These are phyloP conservation scores for Penicillium coffeae DNA, from an alignment of 495 filamentous ascomycete genomes.

Conservation along the genomic window DNA sequence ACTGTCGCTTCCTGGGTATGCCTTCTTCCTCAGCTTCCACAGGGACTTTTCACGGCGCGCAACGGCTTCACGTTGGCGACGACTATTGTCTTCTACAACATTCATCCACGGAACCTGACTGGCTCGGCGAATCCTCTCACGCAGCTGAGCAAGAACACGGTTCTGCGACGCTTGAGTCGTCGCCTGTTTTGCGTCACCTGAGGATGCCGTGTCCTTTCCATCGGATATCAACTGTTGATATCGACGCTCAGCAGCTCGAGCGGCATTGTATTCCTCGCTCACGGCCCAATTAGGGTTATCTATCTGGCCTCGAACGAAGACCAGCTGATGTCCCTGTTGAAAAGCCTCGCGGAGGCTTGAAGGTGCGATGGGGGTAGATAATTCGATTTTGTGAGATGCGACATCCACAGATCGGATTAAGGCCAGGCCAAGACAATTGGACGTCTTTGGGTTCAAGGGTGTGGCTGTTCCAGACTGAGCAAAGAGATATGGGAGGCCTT, in stretches of 20 bases:
- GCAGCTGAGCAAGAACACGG: conserved; percentile 22
- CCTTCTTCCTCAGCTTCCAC: conserved; percentile 48
- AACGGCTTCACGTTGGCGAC: conserved; percentile 27
- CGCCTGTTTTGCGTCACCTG: conserved; percentile 2
- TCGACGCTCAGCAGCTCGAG: conserved; percentile 35
- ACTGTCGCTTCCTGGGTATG: conserved; percentile 40
- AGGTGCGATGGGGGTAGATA: conserved; percentile 46
- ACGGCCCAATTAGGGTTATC: conserved; percentile 52
- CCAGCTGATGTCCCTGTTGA: conserved; percentile 34
- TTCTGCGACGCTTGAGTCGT: conserved; percentile 15
- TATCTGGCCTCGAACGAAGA: conserved; percentile 51
- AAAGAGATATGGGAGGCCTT: conserved; percentile 43
- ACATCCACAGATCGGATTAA: conserved; percentile 47
- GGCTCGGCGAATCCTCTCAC: conserved; percentile 35
- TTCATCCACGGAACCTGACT: conserved; percentile 47
- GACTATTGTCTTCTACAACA: conserved; percentile 39
- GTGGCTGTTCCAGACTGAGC: conserved; percentile 33
- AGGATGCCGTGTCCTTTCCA: conserved; percentile 20
- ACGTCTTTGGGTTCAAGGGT: conserved; percentile 40
- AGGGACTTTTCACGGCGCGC: conserved; percentile 33
- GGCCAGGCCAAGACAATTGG: conserved; percentile 49
- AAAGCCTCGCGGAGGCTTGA: conserved; percentile 28
- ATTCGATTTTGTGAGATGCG: conserved; percentile 34
- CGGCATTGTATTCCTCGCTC: conserved; percentile 43
- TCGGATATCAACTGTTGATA: conserved; percentile 22